Evolutionary conservation across 768 basidiomycete species (phyloP).

Genomic region (Boletus reticuloceps): DNA sequence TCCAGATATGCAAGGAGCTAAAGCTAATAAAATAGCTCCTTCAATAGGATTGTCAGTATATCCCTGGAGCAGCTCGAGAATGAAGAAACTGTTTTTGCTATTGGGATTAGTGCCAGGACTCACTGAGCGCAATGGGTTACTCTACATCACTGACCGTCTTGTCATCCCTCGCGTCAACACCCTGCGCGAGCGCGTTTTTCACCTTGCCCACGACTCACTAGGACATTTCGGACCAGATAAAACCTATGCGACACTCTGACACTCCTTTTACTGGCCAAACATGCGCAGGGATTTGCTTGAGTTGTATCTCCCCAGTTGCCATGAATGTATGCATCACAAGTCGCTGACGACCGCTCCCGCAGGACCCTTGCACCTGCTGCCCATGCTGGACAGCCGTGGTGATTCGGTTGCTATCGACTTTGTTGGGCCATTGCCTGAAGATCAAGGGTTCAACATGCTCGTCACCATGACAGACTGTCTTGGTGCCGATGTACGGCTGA

Average conservation of each 20-base stretch:
- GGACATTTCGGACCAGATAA: not conserved
- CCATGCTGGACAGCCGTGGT: not conserved
- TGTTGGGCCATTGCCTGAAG: not conserved
- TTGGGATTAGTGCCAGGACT: no score
- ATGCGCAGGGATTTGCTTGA: not conserved
- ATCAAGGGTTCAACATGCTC: slow-evolving; percentile 29
- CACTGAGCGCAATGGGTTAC: no score
- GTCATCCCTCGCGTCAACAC: not conserved
- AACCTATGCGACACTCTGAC: not conserved
- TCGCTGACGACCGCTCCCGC: not conserved
- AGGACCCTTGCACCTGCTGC: not conserved
- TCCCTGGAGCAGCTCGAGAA: no score
- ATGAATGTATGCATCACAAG: not conserved
- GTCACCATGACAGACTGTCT: slow-evolving; percentile 24
- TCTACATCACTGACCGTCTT: not conserved
- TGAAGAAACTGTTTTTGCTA: no score
- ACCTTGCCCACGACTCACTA: not conserved
- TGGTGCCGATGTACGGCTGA: slow-evolving; percentile 17
- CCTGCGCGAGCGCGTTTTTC: rapidly evolving
- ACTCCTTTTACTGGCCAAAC: not conserved
- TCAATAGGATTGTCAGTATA: no score
- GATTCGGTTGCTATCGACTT: not conserved
- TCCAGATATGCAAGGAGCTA: not conserved
- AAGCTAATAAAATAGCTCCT: no score
- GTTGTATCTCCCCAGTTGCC: not conserved